Evolutionary conservation across 345 rosid genomes (phyloP).

Genomic region (Noccaea bulbosa): DNA sequence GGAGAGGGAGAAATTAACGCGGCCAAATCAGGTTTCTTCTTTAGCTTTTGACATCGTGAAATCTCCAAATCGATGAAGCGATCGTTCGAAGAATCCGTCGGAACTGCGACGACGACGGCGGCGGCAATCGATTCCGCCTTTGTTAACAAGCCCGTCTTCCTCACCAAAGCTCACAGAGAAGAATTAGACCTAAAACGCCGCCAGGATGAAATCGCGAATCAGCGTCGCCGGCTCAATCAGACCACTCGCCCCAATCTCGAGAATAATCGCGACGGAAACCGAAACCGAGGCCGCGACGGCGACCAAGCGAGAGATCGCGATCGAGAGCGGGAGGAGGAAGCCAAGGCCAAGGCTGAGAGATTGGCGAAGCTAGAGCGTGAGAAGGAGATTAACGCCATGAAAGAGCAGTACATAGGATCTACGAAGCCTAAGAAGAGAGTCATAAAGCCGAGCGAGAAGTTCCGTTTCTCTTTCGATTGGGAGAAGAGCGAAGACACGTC

Average conservation of each 20-base stretch:
- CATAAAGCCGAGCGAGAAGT: constrained; percentile 88
- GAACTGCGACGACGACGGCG: constrained; percentile 27
- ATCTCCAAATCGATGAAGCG: constrained; percentile 46
- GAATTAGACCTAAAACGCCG: constrained; percentile 87
- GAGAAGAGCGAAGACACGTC: constrained; percentile 93
- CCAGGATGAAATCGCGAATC: constrained; percentile 59
- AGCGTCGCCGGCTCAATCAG: constrained; percentile 50
- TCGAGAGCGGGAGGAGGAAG: constrained; percentile 72
- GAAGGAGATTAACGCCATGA: constrained; percentile 81
- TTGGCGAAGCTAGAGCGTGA: constrained; percentile 75
- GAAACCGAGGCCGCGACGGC: constrained; percentile 38
- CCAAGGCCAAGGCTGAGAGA: constrained; percentile 63
- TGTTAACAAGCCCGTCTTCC: constrained; percentile 58
- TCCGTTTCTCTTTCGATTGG: constrained; percentile 96
- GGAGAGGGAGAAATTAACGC: background rate
- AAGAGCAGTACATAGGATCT: constrained; percentile 78
- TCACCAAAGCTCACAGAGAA: constrained; percentile 66
- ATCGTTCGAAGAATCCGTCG: constrained; percentile 40
- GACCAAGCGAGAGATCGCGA: constrained; percentile 54
- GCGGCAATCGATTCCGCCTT: constrained; percentile 26
- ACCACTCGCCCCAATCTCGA: constrained; percentile 33
- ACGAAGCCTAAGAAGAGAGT: constrained; percentile 96
- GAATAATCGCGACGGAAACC: constrained; percentile 9
- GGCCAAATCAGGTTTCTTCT: no score
- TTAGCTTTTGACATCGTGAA: background rate